Evolutionary conservation across 495 filamentous ascomycete genomes (phyloP), one percentile per base, ranked within the genome.

Genomic region (Zalerion maritima): DNA sequence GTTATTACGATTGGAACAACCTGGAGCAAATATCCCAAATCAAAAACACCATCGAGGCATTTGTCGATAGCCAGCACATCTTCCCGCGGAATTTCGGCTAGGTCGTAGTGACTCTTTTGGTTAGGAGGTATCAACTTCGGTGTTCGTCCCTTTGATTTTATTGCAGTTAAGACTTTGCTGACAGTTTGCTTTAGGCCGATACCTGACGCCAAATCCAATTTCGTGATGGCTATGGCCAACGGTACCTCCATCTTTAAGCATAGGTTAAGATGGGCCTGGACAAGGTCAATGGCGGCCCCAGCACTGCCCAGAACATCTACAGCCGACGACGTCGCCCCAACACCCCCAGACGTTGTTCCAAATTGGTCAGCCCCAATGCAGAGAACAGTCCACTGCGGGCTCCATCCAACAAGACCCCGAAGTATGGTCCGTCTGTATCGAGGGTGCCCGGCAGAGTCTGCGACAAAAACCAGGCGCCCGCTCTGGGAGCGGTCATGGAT

Each of bases 361-460:
- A 59, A 64, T 37, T 78, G 75, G 43, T 87, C 81, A 14, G 83
- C 84, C 13, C 86, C 73, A 32, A 94, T 74, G 42, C 91, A 91
- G 7, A 94, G 67, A 24, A 91, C 45, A 5, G 82, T 84, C 71
- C 85, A 94, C 47, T 97, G 86, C 13, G 89, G 89, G 13, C 81
- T 83, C 85, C 89, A 97, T 29, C 87, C 85, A 26, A 97, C 61
- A n/a, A 96, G 57, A 0, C 84, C 82, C 29, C 86, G 66, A 18
- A 96, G 58, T 3, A 78, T 85, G 2, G 91, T 94, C 33, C 87
- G 73, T 22, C 84, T 64, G 52, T 84, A 96, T 20, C 81, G 71
- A 5, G 82, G 74, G 32, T 89, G 81, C 2, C 89, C 89, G 2
- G 89, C 86, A 19, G 87, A 85, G 46, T 97, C 89, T 0, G 84